Conservation (phyloP, 31 red algal genomes). For the Odonthalia washingtoniensis region DNA sequence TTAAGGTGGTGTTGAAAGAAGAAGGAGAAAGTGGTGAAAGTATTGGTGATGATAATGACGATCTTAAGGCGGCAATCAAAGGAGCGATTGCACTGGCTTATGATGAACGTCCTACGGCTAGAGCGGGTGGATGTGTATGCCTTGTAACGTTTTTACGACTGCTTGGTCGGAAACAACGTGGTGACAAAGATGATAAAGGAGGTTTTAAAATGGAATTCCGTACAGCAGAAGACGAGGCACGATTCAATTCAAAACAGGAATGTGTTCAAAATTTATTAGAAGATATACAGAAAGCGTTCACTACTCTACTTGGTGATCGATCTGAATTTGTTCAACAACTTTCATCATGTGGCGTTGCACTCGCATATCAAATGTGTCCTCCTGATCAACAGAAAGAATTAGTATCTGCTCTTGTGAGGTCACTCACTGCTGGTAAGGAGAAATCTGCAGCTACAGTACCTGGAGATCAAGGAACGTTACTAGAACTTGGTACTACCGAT, state of each 20-base stretch:
- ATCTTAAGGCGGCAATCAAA: constrained; percentile 23
- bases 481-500: constrained; percentile 49
- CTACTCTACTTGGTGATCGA: constrained; percentile 60
- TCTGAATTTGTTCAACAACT: constrained; percentile 78
- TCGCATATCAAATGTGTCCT: constrained; percentile 71
- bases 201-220: constrained; percentile 25
- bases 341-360: constrained; percentile 70
- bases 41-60: constrained; percentile 6
- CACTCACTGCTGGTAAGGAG: constrained; percentile 59
- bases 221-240: constrained; percentile 43
- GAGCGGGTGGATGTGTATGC: constrained; percentile 69
- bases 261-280: constrained; percentile 41
- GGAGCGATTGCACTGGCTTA: constrained; percentile 40
- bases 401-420: constrained; percentile 62
- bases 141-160: constrained; percentile 69
- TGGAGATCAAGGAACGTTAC: constrained; percentile 64
- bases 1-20: constrained; percentile 8
- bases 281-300: constrained; percentile 69
- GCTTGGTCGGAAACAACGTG: constrained; percentile 33
- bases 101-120: constrained; percentile 57
- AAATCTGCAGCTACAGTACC: constrained; percentile 69
- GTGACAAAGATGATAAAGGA: constrained; percentile 16
- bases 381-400: constrained; percentile 68
- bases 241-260: constrained; percentile 46
- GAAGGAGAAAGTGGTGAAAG: not conserved